These are phyloP conservation scores for Benincasa hispida DNA, from an alignment of 306 rosid species.

Conservation along the genomic window DNA sequence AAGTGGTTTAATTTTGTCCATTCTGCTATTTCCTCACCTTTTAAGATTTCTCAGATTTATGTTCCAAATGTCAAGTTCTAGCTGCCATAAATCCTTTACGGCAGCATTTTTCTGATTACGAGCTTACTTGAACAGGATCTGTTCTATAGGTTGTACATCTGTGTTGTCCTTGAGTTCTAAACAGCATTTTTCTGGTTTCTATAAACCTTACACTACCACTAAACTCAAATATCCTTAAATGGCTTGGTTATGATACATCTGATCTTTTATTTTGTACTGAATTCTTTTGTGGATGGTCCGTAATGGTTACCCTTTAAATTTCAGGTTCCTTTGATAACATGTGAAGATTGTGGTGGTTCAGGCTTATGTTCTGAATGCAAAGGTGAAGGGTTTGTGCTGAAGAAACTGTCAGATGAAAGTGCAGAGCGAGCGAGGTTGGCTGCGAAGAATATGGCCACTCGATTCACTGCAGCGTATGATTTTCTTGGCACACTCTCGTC, in stretches of 20 bases:
- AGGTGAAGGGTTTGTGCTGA: conserved; percentile 88
- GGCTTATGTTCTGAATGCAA: conserved; percentile 89
- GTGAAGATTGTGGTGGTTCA: conserved; percentile 73
- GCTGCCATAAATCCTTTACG: background rate
- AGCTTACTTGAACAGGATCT: no score
- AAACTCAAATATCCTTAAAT: background rate
- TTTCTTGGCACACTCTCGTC: background rate
- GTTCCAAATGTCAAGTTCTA: background rate
- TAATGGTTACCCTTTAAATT: conserved; percentile 8
- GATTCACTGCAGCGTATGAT: conserved; percentile 66
- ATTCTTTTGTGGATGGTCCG: background rate
- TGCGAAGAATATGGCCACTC: conserved; percentile 73
- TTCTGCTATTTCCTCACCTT: background rate
- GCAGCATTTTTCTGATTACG: background rate
- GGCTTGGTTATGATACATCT: background rate
- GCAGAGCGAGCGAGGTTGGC: conserved; percentile 60
- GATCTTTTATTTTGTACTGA: conserved; percentile 1
- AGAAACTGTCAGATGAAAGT: conserved; percentile 57
- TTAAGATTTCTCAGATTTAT: background rate
- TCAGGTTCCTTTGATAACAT: conserved; percentile 43
- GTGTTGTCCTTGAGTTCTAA: no score
- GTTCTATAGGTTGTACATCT: no score
- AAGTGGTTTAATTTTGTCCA: background rate
- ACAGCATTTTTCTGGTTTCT: background rate
- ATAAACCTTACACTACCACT: background rate